Percentiles rank a stretch among this genome's conserved stretches.
These are phyloP conservation scores for Leptographium wingfieldii DNA, from an alignment of 2,329 filamentous ascomycete genomes.

Conservation along the genomic window DNA sequence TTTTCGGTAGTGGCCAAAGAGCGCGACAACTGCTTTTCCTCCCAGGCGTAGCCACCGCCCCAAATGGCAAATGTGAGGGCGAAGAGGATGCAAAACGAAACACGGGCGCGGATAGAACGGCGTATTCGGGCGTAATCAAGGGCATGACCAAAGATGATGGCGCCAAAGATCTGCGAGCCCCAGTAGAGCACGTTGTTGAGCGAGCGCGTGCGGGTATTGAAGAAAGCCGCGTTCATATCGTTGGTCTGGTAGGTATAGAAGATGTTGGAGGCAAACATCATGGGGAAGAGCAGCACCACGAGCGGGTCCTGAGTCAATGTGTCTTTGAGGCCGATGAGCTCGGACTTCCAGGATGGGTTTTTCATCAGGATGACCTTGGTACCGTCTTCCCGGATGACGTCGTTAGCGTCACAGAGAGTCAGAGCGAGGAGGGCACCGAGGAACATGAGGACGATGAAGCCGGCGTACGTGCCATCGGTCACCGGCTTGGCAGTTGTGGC, in stretches of 20 bases:
- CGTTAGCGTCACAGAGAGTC: slow-evolving; percentile 56
- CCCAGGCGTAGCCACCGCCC: slow-evolving; percentile 73
- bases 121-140: slow-evolving; percentile 50
- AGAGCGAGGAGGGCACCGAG: slow-evolving; percentile 49
- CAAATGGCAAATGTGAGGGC: slow-evolving; percentile 64
- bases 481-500: slow-evolving; percentile 27
- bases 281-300: slow-evolving; percentile 65
- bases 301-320: slow-evolving; percentile 59
- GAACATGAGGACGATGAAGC: slow-evolving; percentile 16
- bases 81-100: slow-evolving; percentile 48
- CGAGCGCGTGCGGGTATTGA: slow-evolving; percentile 59
- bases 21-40: slow-evolving; percentile 46
- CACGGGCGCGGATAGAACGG: slow-evolving; percentile 56
- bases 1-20: slow-evolving; percentile 17
- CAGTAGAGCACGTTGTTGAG: slow-evolving; percentile 74
- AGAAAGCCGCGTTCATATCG: slow-evolving; percentile 55
- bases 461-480: slow-evolving; percentile 15
- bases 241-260: slow-evolving; percentile 70
- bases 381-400: slow-evolving; percentile 64
- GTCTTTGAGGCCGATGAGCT: slow-evolving; percentile 63
- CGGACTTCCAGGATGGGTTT: slow-evolving; percentile 74
- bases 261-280: slow-evolving; percentile 71
- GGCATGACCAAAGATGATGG: slow-evolving; percentile 56
- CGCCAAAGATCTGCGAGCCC: slow-evolving; percentile 64
- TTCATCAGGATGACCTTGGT: slow-evolving; percentile 78